Conservation (phyloP, 2,329 filamentous ascomycete species). For the Arthrobotrys musiformis region DNA sequence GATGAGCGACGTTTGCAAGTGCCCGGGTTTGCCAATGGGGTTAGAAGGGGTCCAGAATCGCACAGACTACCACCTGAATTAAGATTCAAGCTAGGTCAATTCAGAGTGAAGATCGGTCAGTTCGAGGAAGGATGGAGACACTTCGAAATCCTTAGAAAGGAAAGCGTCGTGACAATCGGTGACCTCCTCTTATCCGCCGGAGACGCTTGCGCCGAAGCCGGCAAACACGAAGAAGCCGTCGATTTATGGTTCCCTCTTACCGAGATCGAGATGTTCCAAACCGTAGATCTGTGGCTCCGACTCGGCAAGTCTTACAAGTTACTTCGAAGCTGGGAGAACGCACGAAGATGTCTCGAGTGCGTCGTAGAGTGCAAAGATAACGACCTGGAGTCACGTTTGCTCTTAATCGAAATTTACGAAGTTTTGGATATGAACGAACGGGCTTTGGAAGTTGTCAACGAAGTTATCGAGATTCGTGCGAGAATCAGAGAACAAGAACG, state of each 20-base stretch:
- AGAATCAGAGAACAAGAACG: conserved; percentile 61
- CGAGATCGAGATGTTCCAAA: conserved; percentile 66
- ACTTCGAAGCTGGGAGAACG: conserved; percentile 65
- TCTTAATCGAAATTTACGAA: conserved; percentile 75
- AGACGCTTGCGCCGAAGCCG: conserved; percentile 68
- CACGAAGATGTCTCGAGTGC: conserved; percentile 43
- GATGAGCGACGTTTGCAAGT: conserved; percentile 73
- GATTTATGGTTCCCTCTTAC: conserved; percentile 70
- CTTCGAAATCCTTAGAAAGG: conserved; percentile 76
- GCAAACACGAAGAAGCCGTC: conserved; percentile 69
- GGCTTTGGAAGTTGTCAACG: conserved; percentile 79
- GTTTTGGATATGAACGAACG: conserved; percentile 76
- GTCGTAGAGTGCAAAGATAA: conserved; percentile 47
- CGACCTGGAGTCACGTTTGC: conserved; percentile 43
- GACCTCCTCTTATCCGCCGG: conserved; percentile 82
- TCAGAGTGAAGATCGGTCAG: conserved; percentile 77
- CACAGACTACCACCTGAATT: conserved; percentile 85
- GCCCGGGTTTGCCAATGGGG: conserved; percentile 68
- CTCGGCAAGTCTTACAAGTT: conserved; percentile 76
- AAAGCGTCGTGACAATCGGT: conserved; percentile 72
- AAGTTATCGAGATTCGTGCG: conserved; percentile 74
- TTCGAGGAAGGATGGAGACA: conserved; percentile 78
- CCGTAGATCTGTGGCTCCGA: conserved; percentile 68
- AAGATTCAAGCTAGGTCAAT: conserved; percentile 83
- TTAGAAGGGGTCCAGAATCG: conserved; percentile 58